Evolutionary conservation across 306 rosid genomes (phyloP).

Genomic region (Begonia fuchsioides): DNA sequence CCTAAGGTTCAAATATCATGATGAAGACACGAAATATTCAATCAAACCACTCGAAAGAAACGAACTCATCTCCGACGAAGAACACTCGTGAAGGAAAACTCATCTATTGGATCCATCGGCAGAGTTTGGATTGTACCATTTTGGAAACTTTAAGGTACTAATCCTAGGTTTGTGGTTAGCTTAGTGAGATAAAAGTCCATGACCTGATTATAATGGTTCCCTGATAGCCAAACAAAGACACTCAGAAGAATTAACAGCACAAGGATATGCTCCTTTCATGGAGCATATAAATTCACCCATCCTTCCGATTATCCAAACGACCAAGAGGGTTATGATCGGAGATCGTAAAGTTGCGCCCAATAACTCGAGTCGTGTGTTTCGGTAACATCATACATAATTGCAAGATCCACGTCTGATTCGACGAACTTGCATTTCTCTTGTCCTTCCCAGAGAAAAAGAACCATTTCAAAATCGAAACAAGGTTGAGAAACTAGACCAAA

Average conservation of each 20-base stretch:
- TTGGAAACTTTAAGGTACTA: slow-evolving; percentile 72
- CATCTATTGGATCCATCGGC: slow-evolving; percentile 77
- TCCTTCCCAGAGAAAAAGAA: no score
- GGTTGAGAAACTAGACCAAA: no score
- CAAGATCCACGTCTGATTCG: slow-evolving; percentile 71
- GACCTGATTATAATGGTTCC: slow-evolving; percentile 19
- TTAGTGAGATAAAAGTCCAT: slow-evolving; percentile 62
- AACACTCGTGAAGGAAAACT: slow-evolving; percentile 74
- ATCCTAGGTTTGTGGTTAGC: slow-evolving; percentile 49
- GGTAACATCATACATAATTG: slow-evolving; percentile 83
- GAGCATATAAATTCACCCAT: slow-evolving; percentile 52
- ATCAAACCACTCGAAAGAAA: slow-evolving; percentile 9
- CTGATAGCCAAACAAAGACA: slow-evolving; percentile 77
- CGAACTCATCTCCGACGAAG: slow-evolving; percentile 97
- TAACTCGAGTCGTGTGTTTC: slow-evolving; percentile 49
- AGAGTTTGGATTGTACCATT: slow-evolving; percentile 86
- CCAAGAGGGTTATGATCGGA: slow-evolving; percentile 75
- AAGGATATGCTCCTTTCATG: slow-evolving; percentile 90
- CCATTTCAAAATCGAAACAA: no score
- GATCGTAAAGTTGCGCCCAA: slow-evolving; percentile 75
- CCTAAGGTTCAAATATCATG: no score
- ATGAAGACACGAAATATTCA: background rate
- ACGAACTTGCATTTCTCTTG: slow-evolving; percentile 38
- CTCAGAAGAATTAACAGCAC: slow-evolving; percentile 58
- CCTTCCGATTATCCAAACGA: slow-evolving; percentile 88